A percentile compares a stretch with the other conserved stretches of the same genome.
phyloP scores from a whole-genome alignment of 192 early-diverging fungal genomes.

The Coemansia sp. region DNA sequence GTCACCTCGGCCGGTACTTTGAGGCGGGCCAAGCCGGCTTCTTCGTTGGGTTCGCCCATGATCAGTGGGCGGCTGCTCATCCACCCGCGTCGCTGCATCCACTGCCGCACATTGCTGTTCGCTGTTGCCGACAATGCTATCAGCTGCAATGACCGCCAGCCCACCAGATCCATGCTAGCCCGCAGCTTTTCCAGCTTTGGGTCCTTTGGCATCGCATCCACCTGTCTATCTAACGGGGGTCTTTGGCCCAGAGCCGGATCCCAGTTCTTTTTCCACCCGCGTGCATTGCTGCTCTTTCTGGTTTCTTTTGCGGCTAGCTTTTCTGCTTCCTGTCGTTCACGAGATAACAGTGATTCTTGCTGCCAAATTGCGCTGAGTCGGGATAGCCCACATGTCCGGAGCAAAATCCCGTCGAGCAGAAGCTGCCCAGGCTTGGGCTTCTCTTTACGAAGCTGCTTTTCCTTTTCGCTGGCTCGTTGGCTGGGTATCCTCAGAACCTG shows the following conservation, averaged over 20 bases:
- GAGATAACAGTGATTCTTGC: not conserved
- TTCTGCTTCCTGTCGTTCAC: not conserved
- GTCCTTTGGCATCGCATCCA: not conserved
- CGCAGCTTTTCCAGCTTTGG: not conserved
- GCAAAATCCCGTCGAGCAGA: conserved; percentile 34
- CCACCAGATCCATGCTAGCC: conserved; percentile 1
- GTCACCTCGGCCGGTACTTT: conserved; percentile 6
- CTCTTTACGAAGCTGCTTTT: conserved; percentile 12
- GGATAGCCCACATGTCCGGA: conserved; percentile 3
- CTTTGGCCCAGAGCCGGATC: not conserved
- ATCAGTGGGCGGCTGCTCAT: conserved; percentile 9
- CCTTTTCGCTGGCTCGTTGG: conserved; percentile 13
- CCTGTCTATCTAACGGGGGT: not conserved
- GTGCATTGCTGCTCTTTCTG: not conserved
- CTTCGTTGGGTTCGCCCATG: conserved; percentile 7
- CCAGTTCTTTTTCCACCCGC: conserved; percentile 10
- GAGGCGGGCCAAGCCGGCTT: not conserved
- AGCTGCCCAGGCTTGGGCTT: conserved; percentile 39
- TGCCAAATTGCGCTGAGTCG: conserved; percentile 4
- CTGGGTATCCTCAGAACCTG: conserved; percentile 29
- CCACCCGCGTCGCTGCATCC: conserved; percentile 33
- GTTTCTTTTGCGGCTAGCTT: not conserved
- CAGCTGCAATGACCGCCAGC: conserved; percentile 21
- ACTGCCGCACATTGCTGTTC: conserved; percentile 13
- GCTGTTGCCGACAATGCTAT: conserved; percentile 32